A percentile compares a stretch with the other conserved stretches of the same genome.
These are phyloP conservation scores for Calendula officinalis DNA, from an alignment of 129 eudicot genomes.

Conservation along the genomic window DNA sequence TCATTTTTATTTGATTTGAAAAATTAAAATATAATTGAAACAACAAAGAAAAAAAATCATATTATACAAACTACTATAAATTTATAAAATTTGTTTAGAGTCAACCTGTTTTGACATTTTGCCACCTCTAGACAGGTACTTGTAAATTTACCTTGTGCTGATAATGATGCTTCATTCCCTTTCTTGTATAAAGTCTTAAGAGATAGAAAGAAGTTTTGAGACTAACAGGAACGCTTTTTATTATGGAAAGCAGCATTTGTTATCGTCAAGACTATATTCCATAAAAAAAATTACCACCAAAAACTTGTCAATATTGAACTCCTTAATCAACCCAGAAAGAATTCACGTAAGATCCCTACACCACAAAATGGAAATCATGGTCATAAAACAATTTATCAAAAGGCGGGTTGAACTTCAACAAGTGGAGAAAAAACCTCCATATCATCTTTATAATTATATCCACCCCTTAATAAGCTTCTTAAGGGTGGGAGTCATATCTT, in stretches of 20 bases:
- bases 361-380: constrained; percentile 19
- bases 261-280: constrained; percentile 62
- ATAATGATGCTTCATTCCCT: constrained; percentile 34
- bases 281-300: constrained; percentile 52
- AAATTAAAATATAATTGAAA: background rate
- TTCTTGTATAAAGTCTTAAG: constrained; percentile 45
- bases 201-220: constrained; percentile 51
- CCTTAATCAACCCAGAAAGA: constrained; percentile 57
- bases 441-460: constrained; percentile 81
- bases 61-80: no score
- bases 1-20: background rate
- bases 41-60: no score
- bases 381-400: constrained; percentile 46
- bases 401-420: constrained; percentile 89
- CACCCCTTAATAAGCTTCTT: no score
- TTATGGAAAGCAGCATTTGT: constrained; percentile 43
- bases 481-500: no score
- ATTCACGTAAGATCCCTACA: constrained; percentile 63
- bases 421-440: constrained; percentile 98
- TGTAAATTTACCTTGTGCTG: constrained; percentile 42
- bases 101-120: background rate
- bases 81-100: background rate
- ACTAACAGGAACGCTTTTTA: constrained; percentile 58
- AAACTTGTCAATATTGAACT: constrained; percentile 81
- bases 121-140: constrained; percentile 15